Evolutionary conservation across 75 land plant species (phyloP), one percentile per base, ranked within the genome.

Genomic region (Pinus tabuliformis): DNA sequence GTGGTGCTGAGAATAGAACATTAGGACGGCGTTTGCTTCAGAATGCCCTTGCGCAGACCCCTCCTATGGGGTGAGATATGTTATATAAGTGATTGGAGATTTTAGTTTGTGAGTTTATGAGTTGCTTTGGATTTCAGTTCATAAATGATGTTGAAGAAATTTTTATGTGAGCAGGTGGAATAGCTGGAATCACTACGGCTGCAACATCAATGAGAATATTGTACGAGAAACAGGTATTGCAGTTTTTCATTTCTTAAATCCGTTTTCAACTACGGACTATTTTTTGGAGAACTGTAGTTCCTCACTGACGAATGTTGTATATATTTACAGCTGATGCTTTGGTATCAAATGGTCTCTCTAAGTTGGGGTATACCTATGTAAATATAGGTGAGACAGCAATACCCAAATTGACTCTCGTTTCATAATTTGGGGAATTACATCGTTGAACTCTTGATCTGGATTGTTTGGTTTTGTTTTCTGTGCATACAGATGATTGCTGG

Each of bases 111-210:
- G 13, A 42, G 20, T 70, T 11, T 9, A 33, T 36, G 9, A n/a
- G 11, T 20, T 3, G n/a, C 14, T 39, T 45, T 70, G 49, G 20
- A 37, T 4, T 42, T 45, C 18, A 4, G 8, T 30, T 70, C 72
- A 5, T 49, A 5, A 54, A 15, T 7, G 28, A 20, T 49, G 14
- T 52, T 54, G 37, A 54, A 21, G 16, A 37, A 1, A 16, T 36
- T 37, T 72, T 52, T 39, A 0, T 81, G 76, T 72, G 54, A 12
- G n/a, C 82, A 94, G 97, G 26, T 95, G 98, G 98, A 95, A 91
- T 58, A 93, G 98, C 75, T 93, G 98, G 96, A 93, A 93, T 78
- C 88, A 86, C 52, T 95, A 88, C 76, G 72, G 62, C 15, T 95
- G 95, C 75, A 52, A 70, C 3, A 80, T 95, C 30, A 80, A 86